Percentiles rank a stretch among this genome's conserved stretches.
Conservation (phyloP, 257 asterid species). For the Voacanga thouarsii region DNA sequence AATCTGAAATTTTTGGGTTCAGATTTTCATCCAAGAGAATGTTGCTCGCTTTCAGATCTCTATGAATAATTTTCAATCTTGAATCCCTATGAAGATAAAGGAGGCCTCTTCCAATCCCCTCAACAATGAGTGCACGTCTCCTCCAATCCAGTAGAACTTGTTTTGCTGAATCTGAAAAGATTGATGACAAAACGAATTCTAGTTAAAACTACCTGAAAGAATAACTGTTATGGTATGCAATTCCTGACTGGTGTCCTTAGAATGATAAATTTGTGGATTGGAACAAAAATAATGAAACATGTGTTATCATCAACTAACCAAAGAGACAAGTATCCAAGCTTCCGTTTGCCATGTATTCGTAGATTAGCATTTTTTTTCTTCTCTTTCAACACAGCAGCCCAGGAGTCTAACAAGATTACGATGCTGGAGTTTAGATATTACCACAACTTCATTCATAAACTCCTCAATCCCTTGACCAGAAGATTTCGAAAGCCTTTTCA, state of each 20-base stretch:
- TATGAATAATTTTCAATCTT: constrained; percentile 49
- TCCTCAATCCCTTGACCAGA: too few relatives aligned
- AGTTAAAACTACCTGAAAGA: not conserved
- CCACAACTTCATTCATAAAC: too few relatives aligned
- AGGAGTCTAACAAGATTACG: too few relatives aligned
- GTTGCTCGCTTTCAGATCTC: constrained; percentile 51
- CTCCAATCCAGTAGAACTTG: constrained; percentile 37
- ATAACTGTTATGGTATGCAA: too few relatives aligned
- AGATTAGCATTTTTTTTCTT: constrained; percentile 31
- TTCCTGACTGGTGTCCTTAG: too few relatives aligned
- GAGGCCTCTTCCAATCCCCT: constrained; percentile 58
- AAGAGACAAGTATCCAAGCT: not conserved
- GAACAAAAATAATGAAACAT: too few relatives aligned
- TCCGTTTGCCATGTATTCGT: constrained; percentile 27
- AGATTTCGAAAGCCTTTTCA: too few relatives aligned
- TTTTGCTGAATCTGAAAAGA: not conserved
- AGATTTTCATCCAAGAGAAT: constrained; percentile 46
- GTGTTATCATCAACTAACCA: constrained; percentile 14
- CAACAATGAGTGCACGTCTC: too few relatives aligned
- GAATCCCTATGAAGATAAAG: constrained; percentile 62
- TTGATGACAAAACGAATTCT: not conserved
- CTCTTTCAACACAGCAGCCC: not conserved
- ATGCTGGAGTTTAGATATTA: too few relatives aligned
- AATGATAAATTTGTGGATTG: too few relatives aligned
- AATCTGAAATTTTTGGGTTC: constrained; percentile 56